Base-by-base conservation (phyloP, 805 yeast species). In the Blastobotrys terrestris region DNA sequence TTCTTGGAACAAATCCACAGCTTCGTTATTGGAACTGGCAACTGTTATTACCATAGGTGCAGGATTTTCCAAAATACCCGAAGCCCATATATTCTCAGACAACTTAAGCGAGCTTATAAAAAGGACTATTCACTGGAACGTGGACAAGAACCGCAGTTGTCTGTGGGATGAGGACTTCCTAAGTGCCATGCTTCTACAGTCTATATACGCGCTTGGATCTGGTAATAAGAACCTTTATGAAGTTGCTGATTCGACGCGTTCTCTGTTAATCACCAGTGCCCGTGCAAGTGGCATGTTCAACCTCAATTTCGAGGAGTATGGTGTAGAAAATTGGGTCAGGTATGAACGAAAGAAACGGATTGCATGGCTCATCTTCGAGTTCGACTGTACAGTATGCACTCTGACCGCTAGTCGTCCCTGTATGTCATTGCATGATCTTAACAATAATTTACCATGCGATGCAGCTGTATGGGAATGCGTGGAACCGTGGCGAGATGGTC, bases 41-140 rank as follows among this genome's bases (percentile, higher is more conserved):
- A 47, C 61, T 4, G 57, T 59, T 54, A 44, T 58, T 3, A 43
- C 53, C 39, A 55, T 59, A n/a, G 62, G 62, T 2, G 62, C 62
- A 2, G 51, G 58, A 14, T 59, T 57, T 44, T 58, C 62, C n/a
- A 46, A 48, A 6, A 15, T 48, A 16, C 59, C 57, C 3, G 62
- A 59, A 6, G 56, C 59, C 2, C 57, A 48, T 15, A 26, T 19
- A 19, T 57, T 59, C 44, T 62, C 60, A 4, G 62, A 59, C 39
- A 55, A 57, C 31, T 45, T 59, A 19, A 52, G 61, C 22, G 59
- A 53, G 20, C 53, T 58, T 11, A 56, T 54, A 16, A 54, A 57
- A 39, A 50, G 62, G 14, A 39, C 58, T 4, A 44, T 59, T 15
- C 41, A 46, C 22, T 59, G 59, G 59, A 50, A 53, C 46, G 48